Base-by-base conservation (phyloP, 1,284 basidiomycete genomes). In the Apiotrichum montevideense region DNA sequence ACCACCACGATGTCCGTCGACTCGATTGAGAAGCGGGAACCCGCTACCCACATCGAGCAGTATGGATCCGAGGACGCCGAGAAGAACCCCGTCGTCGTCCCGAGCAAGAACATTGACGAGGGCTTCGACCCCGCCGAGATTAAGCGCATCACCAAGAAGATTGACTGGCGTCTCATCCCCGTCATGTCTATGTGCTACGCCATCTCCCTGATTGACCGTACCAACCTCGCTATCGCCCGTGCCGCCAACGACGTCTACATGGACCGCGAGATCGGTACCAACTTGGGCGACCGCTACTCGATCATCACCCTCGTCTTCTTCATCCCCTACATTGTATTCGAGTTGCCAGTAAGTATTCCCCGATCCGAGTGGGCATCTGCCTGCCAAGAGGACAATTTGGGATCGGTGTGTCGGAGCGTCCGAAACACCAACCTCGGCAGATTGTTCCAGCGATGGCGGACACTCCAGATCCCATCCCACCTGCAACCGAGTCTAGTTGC, bases 301-400 rank as follows among this genome's bases (percentile, higher is more conserved):
- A 69, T 76, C 51, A 67, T 71, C 53, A 66, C 70, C 3, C 57
- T 75, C 33, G 58, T 73, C 6, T 74, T 76, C 65, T 76, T 74
- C 58, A 54, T 71, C 37, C 37, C 37, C 13, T 39, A 39, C 37
- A 39, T 11, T 66, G n/a, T 42, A 6, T 42, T 42, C 9, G 45
- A 46, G 33, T 13, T 46, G 3, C 45, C 45, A 4, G 33, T 51
- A 10, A 43, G 40, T 44, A 15, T 42, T 7, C 21, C 21, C 21
- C 21, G 21, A 21, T 21, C 21, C 21, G 21, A 21, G 21, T 21
- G 21, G 21, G 21, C 21, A 21, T 21, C 21, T 21, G 21, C 21
- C 21, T 21, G 21, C 21, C 21, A 21, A 21, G 21, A 21, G 21
- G 21, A 21, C 21, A 21, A 21, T 21, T 21, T 21, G 21, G 21